These are phyloP conservation scores for Chaetothyriales sp. DNA, from an alignment of 2,329 filamentous ascomycete species.

Conservation along the genomic window DNA sequence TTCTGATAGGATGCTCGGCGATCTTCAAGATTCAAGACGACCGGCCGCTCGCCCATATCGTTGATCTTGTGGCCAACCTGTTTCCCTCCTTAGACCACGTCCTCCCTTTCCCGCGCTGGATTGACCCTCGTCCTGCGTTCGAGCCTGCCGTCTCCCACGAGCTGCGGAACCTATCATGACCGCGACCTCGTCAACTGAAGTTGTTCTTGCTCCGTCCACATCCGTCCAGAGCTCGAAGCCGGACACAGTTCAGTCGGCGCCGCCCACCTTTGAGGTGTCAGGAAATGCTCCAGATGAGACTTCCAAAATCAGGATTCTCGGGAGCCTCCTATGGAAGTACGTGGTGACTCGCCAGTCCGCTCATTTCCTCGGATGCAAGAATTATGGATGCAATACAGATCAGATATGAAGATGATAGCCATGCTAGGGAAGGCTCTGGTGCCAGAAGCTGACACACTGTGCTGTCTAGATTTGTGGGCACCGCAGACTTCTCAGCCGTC, in stretches of 20 bases:
- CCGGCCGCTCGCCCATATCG: background rate
- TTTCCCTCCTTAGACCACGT: background rate
- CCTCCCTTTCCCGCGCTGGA: background rate
- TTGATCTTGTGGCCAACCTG: background rate
- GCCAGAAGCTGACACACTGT: background rate
- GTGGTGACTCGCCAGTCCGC: conserved; percentile 18
- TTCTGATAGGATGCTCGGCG: background rate
- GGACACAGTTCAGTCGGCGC: conserved; percentile 18
- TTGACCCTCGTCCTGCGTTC: background rate
- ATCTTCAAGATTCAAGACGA: background rate
- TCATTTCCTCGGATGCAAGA: background rate
- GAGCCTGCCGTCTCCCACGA: background rate
- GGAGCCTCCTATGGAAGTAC: conserved; percentile 78
- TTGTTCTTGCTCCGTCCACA: background rate
- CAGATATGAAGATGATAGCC: background rate
- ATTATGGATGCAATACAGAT: background rate
- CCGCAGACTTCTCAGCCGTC: conserved; percentile 85
- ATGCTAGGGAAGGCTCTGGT: background rate
- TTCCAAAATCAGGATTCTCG: conserved; percentile 77
- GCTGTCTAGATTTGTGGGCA: conserved; percentile 68
- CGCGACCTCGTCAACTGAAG: background rate
- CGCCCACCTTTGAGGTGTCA: conserved; percentile 20
- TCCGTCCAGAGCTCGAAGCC: conserved; percentile 6
- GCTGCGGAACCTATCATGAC: background rate
- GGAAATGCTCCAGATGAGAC: conserved; percentile 58